Base-by-base conservation (phyloP, 1,284 basidiomycete species). In the Exobasidium rhododendri region DNA sequence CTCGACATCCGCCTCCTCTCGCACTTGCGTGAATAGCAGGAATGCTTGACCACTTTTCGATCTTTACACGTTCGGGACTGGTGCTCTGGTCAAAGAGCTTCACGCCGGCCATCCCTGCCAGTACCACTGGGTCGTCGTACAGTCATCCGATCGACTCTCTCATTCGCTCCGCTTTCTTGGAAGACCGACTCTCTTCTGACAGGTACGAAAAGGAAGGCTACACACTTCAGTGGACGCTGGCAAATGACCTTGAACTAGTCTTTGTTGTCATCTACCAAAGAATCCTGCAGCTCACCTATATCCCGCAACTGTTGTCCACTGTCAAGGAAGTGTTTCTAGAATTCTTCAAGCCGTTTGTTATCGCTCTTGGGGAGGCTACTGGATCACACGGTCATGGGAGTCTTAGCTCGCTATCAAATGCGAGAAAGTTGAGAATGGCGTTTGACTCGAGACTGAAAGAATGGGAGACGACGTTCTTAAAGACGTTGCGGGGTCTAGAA, bases 251-350 rank as follows among this genome's bases (percentile, higher is more conserved):
- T n/a, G 74, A 75, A 13, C 65, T 76, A 30, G 67, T 67, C 40
- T 78, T 78, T 59, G 68, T 78, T 40, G 77, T 94, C 58, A 92
- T 94, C 55, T 97, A 97, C 82, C 94, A 97, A 77, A 90, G 94
- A 50, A 93, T 99, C 64, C 84, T 99, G 14, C 94, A 96, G 68
- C 85, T 99, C 26, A 88, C 91, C 7, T 98, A 98, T 79, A 89
- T 97, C 61, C 91, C 94, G 0, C 88, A 92, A 51, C 86, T 98
- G 4, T 67, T 79, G 45, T 68, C 67, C 13, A 57, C 63, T 2
- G 67, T 77, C 26, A 65, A 70, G 32, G 63, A 59, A 4, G 63
- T 66, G 20, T 79, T 79, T 61, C 64, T 66, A n/a, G 55, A 71
- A 22, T 70, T 70, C 26, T 77, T 75, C 49, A 57, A 62, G 2